Base-by-base conservation (phyloP, 768 basidiomycete genomes). In the Boletus eberwhitei region DNA sequence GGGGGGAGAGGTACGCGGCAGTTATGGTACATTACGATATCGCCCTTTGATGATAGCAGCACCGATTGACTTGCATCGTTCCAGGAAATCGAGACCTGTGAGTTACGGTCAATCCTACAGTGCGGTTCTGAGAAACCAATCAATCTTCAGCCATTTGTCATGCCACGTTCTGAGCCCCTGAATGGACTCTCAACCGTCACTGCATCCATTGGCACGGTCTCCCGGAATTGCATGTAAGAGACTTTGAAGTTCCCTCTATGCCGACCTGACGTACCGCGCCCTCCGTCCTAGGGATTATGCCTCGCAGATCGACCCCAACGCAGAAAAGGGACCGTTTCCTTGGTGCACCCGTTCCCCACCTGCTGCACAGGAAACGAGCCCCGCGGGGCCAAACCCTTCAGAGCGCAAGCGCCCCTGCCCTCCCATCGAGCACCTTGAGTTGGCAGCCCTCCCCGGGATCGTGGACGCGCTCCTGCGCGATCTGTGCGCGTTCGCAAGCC, bases 61-160 rank as follows among this genome's bases (percentile, higher is more conserved):
- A 16, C 17, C 14, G 3, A 2, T 41, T 40, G 29, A 41, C 12
- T 24, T 6, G n/a, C 19, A 8, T 5, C 8, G 11, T 40, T 43
- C 4, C 41, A 63, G 62, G 45, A 51, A 50, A 50, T n/a, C 26
- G 4, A 55, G 26, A 29, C n/a, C 35, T 24, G 62, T 61, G 24
- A 50, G 62, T 50, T 36, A 14, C 8, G 14, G 2, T 34, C 29
- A 5, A 13, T n/a, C 5, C 32, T 13, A 11, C 9, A 46, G 24
- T 26, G 21, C 19, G 12, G 38, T 45, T 24, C n/a, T 1, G 11
- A n/a, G 14, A 34, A 17, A 5, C 2, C n/a, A 31, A 37, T 5
- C 2, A 32, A 29, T 21, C 5, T 6, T 1, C 32, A 63, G 53
- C 59, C 51, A 2, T n/a, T 24, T 24, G 5, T 32, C 35, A 2